These are phyloP conservation scores for Stipa capillata DNA, from an alignment of 176 grass and related monocot species.

Conservation along the genomic window DNA sequence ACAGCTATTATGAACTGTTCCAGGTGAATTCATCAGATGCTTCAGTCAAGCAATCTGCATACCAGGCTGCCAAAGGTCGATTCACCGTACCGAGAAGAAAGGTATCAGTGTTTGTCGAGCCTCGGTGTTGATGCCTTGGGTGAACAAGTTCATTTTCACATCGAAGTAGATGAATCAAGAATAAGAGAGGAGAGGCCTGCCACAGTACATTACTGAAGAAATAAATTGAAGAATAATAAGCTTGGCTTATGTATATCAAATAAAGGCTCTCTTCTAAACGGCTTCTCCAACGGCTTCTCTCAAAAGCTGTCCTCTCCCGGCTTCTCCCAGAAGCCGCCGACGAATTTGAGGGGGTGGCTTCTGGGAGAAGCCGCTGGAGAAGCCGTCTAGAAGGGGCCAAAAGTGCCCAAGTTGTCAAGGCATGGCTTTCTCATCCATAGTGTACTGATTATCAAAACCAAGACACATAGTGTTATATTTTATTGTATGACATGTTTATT, in stretches of 20 bases:
- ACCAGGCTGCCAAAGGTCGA: conserved; percentile 17
- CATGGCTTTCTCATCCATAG: neutral
- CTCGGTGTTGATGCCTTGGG: neutral
- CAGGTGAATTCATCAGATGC: conserved; percentile 62
- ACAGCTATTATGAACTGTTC: neutral
- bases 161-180: neutral
- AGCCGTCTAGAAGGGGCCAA: no score
- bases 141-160: neutral
- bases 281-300: no score
- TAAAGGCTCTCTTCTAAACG: no score
- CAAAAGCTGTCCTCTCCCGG: no score
- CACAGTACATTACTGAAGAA: neutral
- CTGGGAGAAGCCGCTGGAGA: no score
- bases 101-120: conserved; percentile 54
- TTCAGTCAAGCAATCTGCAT: conserved; percentile 46
- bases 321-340: no score
- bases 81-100: conserved; percentile 65
- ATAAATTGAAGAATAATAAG: neutral
- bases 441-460: neutral
- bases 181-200: neutral
- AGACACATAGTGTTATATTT: no score
- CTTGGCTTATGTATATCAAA: neutral
- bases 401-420: neutral
- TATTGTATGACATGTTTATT: no score
- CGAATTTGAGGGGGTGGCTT: no score